Conservation (phyloP, 768 basidiomycete genomes). For the Coprinopsis strossmayeri region DNA sequence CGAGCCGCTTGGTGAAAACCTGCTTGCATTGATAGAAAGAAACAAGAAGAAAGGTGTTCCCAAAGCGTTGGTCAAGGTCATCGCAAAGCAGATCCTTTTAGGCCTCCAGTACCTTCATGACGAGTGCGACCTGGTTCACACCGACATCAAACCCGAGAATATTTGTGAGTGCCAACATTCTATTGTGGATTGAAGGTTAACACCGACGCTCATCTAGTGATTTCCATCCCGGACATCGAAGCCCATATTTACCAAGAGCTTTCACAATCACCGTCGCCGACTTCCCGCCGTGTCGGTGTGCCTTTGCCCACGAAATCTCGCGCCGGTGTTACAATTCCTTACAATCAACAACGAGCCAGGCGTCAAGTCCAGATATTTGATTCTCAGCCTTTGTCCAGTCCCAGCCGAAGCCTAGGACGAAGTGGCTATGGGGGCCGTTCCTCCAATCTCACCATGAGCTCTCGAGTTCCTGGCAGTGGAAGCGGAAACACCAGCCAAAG, state of each 20-base stretch:
- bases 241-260: constrained; percentile 66
- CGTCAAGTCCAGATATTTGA: constrained; percentile 77
- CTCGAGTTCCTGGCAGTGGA: constrained; percentile 20
- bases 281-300: constrained; percentile 75
- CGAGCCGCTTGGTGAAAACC: constrained; percentile 77
- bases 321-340: constrained; percentile 55
- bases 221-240: constrained; percentile 78
- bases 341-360: constrained; percentile 40
- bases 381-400: constrained; percentile 72
- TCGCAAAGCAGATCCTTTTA: constrained; percentile 80
- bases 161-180: constrained; percentile 83
- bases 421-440: constrained; percentile 20
- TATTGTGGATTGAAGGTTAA: too few relatives aligned
- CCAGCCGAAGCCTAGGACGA: constrained; percentile 31
- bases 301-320: constrained; percentile 63
- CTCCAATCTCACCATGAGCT: constrained; percentile 23
- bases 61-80: constrained; percentile 73
- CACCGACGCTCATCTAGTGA: constrained; percentile 50
- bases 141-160: constrained; percentile 94
- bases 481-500: constrained; percentile 33
- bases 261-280: constrained; percentile 59
- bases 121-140: constrained; percentile 89
- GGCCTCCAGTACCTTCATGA: constrained; percentile 91
- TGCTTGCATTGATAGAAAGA: constrained; percentile 67
- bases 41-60: constrained; percentile 83